Evolutionary conservation across 2,329 filamentous ascomycete species (phyloP).

Genomic region (Botrytis fabae): DNA sequence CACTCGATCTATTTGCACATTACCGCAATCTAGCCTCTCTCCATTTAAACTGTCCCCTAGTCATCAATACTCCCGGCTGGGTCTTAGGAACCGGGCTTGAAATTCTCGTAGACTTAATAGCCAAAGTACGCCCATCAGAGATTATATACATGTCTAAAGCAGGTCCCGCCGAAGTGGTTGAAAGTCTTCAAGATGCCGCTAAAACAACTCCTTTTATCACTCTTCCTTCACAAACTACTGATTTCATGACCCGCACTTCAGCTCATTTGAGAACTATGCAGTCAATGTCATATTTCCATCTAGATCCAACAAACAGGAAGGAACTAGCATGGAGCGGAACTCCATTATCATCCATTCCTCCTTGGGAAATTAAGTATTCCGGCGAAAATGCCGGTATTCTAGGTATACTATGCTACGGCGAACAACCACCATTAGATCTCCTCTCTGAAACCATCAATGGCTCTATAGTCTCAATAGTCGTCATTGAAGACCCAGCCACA

Average conservation of each 20-base stretch:
- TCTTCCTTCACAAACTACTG: conserved; percentile 61
- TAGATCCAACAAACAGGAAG: conserved; percentile 35
- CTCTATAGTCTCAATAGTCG: conserved; percentile 65
- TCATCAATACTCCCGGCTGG: conserved; percentile 77
- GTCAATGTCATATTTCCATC: conserved; percentile 77
- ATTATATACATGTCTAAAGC: conserved; percentile 69
- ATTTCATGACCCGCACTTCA: conserved; percentile 58
- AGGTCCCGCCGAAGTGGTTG: conserved; percentile 58
- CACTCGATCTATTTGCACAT: conserved; percentile 59
- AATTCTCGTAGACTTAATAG: conserved; percentile 59
- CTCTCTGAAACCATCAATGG: conserved; percentile 69
- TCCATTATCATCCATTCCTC: conserved; percentile 57
- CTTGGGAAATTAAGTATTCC: conserved; percentile 63
- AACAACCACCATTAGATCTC: conserved; percentile 58
- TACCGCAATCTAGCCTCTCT: conserved; percentile 50
- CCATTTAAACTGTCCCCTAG: conserved; percentile 53
- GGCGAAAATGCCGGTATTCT: conserved; percentile 54
- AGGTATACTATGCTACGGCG: conserved; percentile 69
- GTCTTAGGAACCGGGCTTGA: conserved; percentile 69
- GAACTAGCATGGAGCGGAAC: conserved; percentile 49
- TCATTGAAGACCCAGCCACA: conserved; percentile 54
- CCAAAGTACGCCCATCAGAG: conserved; percentile 55
- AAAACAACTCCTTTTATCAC: conserved; percentile 47
- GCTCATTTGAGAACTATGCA: conserved; percentile 72
- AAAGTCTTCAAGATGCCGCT: conserved; percentile 49